Percentiles rank a stretch among this genome's conserved stretches.
These are phyloP conservation scores for Areca catechu DNA, from an alignment of 176 grass and related monocot species.

Conservation along the genomic window DNA sequence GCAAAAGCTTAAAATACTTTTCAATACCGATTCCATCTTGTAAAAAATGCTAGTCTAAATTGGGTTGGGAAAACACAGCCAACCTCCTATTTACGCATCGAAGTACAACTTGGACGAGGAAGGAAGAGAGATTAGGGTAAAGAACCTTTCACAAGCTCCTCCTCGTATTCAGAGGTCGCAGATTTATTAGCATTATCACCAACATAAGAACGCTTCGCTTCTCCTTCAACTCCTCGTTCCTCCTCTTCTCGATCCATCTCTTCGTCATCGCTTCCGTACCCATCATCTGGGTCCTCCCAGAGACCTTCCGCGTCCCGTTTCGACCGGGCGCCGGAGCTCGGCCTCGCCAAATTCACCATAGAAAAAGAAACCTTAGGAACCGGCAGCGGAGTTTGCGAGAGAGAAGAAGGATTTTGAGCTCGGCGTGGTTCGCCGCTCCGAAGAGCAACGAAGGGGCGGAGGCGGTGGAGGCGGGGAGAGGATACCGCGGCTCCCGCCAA, in stretches of 20 bases:
- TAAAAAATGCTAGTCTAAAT: no score
- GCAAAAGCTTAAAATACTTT: no score
- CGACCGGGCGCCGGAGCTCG: neutral
- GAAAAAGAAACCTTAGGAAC: conserved; percentile 1
- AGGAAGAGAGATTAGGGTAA: neutral
- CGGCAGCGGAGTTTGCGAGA: neutral
- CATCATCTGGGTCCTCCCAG: conserved; percentile 69
- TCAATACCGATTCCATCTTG: no score
- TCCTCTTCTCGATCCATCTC: neutral
- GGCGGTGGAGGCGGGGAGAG: neutral
- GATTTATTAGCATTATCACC: neutral
- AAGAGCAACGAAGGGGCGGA: neutral
- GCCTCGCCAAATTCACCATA: neutral
- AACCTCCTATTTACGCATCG: no score
- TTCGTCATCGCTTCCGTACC: conserved; percentile 37
- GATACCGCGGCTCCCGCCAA: conserved; percentile 10
- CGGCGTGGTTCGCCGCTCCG: neutral
- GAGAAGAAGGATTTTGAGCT: neutral
- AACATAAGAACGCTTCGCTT: neutral
- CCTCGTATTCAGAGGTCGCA: conserved; percentile 8
- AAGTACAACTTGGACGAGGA: neutral
- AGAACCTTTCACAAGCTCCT: conserved; percentile 33
- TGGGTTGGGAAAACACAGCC: no score
- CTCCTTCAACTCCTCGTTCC: neutral
- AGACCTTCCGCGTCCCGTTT: conserved; percentile 24